Evolutionary conservation across 306 rosid genomes (phyloP).

Genomic region (Benincasa hispida): DNA sequence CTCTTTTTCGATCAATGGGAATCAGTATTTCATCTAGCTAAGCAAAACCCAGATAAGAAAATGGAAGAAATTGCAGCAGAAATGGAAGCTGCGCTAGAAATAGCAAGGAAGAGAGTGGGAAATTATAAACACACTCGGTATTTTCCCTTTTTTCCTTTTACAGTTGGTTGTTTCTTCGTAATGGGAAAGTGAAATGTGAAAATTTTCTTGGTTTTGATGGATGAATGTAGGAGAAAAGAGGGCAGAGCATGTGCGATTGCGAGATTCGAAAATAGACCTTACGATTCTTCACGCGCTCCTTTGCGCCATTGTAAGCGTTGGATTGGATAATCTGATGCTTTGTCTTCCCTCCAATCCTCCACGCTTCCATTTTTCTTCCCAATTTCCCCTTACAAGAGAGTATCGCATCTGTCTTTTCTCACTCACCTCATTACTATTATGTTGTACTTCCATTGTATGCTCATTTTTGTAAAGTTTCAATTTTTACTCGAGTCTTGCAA

Average conservation of each 20-base stretch:
- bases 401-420: neutral
- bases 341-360: neutral
- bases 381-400: neutral
- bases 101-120: neutral
- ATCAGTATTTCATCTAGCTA: neutral
- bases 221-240: neutral
- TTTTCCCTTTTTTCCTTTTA: neutral
- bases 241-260: neutral
- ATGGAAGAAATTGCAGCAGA: neutral
- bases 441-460: neutral
- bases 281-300: neutral
- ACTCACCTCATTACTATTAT: neutral
- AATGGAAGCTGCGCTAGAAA: neutral
- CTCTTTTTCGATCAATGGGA: neutral
- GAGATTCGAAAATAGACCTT: neutral
- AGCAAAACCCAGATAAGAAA: constrained; percentile 4
- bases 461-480: neutral
- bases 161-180: neutral
- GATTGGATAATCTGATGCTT: neutral
- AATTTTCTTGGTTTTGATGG: neutral
- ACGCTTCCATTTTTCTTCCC: neutral
- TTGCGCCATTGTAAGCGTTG: constrained; percentile 2
- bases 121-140: neutral
- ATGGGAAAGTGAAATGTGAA: constrained; percentile 5
- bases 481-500: neutral